Conservation (phyloP, 352 stramenopile species). For the Pythium rishiriense region DNA sequence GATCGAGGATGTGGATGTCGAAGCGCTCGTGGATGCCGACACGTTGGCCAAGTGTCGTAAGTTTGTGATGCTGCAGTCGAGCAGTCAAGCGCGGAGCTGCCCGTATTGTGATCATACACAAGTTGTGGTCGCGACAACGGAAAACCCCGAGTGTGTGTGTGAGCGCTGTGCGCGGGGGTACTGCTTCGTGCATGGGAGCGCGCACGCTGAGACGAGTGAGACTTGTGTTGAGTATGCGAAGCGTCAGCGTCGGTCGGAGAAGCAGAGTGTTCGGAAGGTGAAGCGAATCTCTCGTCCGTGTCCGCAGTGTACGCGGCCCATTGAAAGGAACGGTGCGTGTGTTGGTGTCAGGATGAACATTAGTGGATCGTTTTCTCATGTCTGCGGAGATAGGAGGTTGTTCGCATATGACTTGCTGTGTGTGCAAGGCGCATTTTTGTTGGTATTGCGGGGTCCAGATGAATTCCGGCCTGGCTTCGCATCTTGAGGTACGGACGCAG, state of each 20-base stretch:
- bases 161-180: neutral
- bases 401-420: neutral
- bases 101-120: conserved; percentile 14
- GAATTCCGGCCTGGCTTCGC: no score
- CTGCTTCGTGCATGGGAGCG: conserved; percentile 18
- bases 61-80: conserved; percentile 23
- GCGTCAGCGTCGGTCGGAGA: neutral
- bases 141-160: conserved; percentile 8
- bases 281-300: conserved; percentile 7
- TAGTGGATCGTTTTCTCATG: no score
- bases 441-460: neutral
- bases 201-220: conserved; percentile 2
- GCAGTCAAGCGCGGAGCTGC: conserved; percentile 5
- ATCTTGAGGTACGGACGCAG: no score
- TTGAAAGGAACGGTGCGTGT: conserved; percentile 20
- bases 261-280: neutral
- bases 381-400: neutral
- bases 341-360: no score
- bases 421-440: neutral
- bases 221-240: conserved; percentile 1
- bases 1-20: conserved; percentile 11
- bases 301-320: conserved; percentile 7
- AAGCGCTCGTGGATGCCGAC: conserved; percentile 17
- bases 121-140: neutral
- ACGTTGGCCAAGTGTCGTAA: conserved; percentile 43